Percentiles rank a stretch among this genome's conserved stretches.
phyloP scores from a whole-genome alignment of 371 early-diverging fungal species.

The Gilbertella persicaria region DNA sequence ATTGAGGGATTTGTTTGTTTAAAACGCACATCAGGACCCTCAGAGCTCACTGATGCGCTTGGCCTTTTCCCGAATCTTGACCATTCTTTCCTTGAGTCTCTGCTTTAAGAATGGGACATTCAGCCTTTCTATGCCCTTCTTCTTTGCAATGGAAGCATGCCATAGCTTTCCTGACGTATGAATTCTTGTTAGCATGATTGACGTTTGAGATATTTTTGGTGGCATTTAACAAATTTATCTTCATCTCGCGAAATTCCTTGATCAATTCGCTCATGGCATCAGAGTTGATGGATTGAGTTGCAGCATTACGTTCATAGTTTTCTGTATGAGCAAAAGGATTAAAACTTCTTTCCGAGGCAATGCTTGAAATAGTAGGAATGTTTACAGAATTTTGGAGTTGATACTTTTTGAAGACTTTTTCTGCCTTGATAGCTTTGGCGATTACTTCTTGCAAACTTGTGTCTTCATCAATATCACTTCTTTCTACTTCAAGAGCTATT shows the following conservation, averaged over 20 bases:
- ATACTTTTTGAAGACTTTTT: not conserved
- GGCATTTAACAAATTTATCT: not conserved
- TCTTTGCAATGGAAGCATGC: not conserved
- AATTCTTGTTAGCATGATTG: not conserved
- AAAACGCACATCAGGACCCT: not conserved
- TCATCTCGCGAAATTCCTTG: not conserved
- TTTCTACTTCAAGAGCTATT: constrained; percentile 1
- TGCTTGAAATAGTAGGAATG: not conserved
- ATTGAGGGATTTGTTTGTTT: not conserved
- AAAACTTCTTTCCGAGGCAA: too few species aligned
- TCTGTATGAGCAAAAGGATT: too few species aligned
- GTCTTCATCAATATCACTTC: not conserved
- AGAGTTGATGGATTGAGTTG: not conserved
- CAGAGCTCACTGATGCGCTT: not conserved
- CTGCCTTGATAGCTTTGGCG: not conserved
- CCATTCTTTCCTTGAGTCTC: not conserved
- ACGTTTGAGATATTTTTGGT: not conserved
- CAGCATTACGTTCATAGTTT: too few species aligned
- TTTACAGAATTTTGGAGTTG: not conserved
- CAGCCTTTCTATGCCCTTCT: not conserved
- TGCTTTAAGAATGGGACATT: not conserved
- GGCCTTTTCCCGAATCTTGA: constrained; percentile 4
- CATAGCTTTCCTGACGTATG: not conserved
- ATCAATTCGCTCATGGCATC: not conserved
- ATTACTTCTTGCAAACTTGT: not conserved